Evolutionary conservation across 495 filamentous ascomycete genomes (phyloP), one percentile per base, ranked within the genome.

Genomic region (Neurospora sp.): DNA sequence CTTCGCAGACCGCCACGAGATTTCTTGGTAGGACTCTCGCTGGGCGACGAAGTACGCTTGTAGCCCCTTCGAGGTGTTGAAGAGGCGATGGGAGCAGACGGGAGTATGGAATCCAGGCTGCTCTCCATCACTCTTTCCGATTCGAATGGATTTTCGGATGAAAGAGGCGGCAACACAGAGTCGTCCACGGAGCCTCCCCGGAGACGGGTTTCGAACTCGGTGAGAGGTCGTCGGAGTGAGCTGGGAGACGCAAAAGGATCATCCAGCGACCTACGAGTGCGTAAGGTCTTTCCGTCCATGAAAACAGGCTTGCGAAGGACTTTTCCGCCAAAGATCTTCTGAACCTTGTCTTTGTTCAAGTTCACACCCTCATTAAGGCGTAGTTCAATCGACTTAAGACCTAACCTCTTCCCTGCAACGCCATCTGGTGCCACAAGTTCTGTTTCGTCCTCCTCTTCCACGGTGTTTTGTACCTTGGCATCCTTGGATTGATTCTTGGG

Each of bases 211-310:
- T 76, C 75, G 35, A 76, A 74, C 41, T 70, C 69, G n/a, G 73
- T 74, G 8, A 41, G 45, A 14, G 53, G 14, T 38, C 75, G 73
- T 12, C 37, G 69, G n/a, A 40, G 16, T 7, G 20, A 8, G 16
- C 68, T 7, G n/a, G 71, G 39, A 20, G 80, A 79, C 9, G 76
- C 75, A 73, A 81, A 81, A 17, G 80, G 81, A 72, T 82, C 77
- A 9, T 81, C 78, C 14, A 69, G n/a, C 17, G 73, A 71, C 22
- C 38, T 70, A 70, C 71, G 65, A 20, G 72, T 69, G 68, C 75
- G 70, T 14, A 79, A 59, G 31, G 75, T 68, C 68, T 70, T 70
- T 35, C 72, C 74, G 39, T 78, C 71, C 48, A 74, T 73, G 65
- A 76, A 70, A 10, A 77, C 14, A 22, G 77, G 75, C 71, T 80